A percentile compares a stretch with the other conserved stretches of the same genome.
These are phyloP conservation scores for Millerozyma miso DNA, from an alignment of 805 yeast species.

Conservation along the genomic window DNA sequence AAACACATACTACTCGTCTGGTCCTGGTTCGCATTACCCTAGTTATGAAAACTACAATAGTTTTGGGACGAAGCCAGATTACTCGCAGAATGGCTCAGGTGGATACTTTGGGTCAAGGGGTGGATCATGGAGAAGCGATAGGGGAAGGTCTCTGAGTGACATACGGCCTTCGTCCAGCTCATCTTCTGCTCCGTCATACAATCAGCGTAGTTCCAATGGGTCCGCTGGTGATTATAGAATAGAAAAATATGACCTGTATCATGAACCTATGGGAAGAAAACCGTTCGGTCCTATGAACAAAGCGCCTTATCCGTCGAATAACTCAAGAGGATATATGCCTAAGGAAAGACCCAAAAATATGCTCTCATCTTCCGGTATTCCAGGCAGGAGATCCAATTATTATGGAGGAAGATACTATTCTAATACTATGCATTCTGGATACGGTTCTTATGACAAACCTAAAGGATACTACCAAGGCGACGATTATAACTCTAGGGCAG, in stretches of 20 bases:
- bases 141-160: conserved; percentile 9
- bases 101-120: conserved; percentile 9
- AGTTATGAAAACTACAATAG: conserved; percentile 19
- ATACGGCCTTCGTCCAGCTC: conserved; percentile 11
- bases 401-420: not conserved
- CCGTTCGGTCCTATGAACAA: conserved; percentile 1
- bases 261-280: conserved; percentile 2
- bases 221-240: conserved; percentile 8
- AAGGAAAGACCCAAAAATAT: not conserved
- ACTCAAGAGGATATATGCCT: not conserved
- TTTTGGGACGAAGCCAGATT: conserved; percentile 7
- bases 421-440: not conserved
- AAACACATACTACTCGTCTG: conserved; percentile 6
- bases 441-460: not conserved
- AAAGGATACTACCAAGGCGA: not conserved
- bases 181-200: conserved; percentile 6
- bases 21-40: conserved; percentile 18
- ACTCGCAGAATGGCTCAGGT: conserved; percentile 2
- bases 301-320: not conserved
- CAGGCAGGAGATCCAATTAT: not conserved
- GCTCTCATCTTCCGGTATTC: not conserved
- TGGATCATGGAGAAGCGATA: conserved; percentile 12
- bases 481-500: not conserved
- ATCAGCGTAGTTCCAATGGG: conserved; percentile 3
- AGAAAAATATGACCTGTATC: conserved; percentile 12